These are phyloP conservation scores for Mortierella sp. DNA, from an alignment of 371 early-diverging fungal species.

Conservation along the genomic window DNA sequence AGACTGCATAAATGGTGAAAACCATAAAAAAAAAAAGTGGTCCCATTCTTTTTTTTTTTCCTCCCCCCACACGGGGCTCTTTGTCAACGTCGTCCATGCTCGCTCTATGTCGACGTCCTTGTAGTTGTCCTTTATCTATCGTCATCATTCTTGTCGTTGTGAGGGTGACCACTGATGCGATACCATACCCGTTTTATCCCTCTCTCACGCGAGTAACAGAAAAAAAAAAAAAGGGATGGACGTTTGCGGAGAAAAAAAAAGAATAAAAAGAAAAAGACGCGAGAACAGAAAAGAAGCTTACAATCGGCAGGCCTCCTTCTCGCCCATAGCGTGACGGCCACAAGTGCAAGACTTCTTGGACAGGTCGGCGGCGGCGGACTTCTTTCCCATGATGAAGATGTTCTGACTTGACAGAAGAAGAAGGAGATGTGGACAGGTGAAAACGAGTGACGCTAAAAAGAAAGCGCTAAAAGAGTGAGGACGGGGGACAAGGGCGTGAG, in stretches of 20 bases:
- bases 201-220: too few relatives aligned
- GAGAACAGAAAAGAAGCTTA: conserved; percentile 14
- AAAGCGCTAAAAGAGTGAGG: background rate
- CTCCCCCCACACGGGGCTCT: too few relatives aligned
- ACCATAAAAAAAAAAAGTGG: too few relatives aligned
- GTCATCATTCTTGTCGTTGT: too few relatives aligned
- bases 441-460: background rate
- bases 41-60: too few relatives aligned
- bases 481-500: background rate
- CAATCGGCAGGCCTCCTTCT: conserved; percentile 39
- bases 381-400: conserved; percentile 30
- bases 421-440: background rate
- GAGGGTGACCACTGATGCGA: too few relatives aligned
- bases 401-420: background rate
- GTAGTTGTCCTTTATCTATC: too few relatives aligned
- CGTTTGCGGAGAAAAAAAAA: background rate
- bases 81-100: too few relatives aligned
- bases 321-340: conserved; percentile 28
- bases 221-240: background rate
- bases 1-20: too few relatives aligned
- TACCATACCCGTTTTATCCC: too few relatives aligned
- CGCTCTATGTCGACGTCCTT: too few relatives aligned
- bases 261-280: background rate
- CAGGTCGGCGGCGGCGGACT: conserved; percentile 23
- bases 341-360: conserved; percentile 32